Percentiles rank a stretch among this genome's conserved stretches.
phyloP scores from a whole-genome alignment of 1,139 yeast genomes.

The Pichia sp. region DNA sequence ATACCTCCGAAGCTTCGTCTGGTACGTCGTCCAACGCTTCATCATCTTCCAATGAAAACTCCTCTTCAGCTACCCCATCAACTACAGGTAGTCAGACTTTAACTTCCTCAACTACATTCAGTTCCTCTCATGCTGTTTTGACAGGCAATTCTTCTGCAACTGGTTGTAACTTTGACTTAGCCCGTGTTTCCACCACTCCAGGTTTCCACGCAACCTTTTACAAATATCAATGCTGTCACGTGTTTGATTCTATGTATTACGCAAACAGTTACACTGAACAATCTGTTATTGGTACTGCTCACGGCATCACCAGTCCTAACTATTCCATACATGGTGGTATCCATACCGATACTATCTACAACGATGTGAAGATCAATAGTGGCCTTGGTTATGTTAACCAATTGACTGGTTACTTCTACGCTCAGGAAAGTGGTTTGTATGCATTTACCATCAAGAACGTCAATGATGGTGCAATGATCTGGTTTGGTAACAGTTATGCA shows the following conservation, averaged over 20 bases:
- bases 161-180: conserved; percentile 13
- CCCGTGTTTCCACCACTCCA: conserved; percentile 9
- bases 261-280: conserved; percentile 13
- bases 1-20: too few relatives aligned
- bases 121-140: not conserved
- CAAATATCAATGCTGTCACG: not conserved
- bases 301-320: conserved; percentile 13
- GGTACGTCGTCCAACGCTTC: too few relatives aligned
- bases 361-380: conserved; percentile 32
- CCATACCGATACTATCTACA: conserved; percentile 28
- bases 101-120: conserved; percentile 18
- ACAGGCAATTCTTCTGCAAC: conserved; percentile 14
- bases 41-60: too few relatives aligned
- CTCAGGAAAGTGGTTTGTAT: conserved; percentile 22
- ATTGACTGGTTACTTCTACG: conserved; percentile 26
- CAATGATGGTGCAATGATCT: conserved; percentile 26
- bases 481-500: conserved; percentile 21
- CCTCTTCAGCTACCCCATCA: too few relatives aligned
- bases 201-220: conserved; percentile 16
- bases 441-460: conserved; percentile 16
- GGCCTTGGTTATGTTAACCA: conserved; percentile 33
- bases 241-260: conserved; percentile 3
- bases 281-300: conserved; percentile 11
- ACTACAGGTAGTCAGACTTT: not conserved
- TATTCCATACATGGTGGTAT: conserved; percentile 3